Conservation (phyloP, 2,329 filamentous ascomycete genomes). For the Blumeria graminis region DNA sequence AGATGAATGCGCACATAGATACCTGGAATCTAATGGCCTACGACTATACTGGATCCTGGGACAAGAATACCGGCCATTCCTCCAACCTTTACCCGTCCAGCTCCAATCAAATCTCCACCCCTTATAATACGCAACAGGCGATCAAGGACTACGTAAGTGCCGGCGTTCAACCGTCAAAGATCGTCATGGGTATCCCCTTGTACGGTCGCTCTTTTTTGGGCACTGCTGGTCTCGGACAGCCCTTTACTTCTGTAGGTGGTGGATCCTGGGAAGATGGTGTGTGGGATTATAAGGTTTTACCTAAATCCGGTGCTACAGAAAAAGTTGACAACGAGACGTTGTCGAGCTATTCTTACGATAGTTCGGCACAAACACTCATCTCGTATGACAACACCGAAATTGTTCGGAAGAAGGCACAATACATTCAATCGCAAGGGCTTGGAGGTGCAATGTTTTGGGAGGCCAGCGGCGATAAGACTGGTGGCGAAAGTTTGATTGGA, state of each 20-base stretch:
- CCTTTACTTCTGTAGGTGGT: constrained; percentile 26
- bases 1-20: constrained; percentile 25
- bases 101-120: constrained; percentile 32
- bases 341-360: constrained; percentile 50
- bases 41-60: constrained; percentile 47
- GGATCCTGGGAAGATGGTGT: constrained; percentile 52
- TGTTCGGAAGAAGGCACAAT: constrained; percentile 36
- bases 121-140: constrained; percentile 43
- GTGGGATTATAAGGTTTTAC: constrained; percentile 64
- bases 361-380: constrained; percentile 33
- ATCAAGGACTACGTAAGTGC: constrained; percentile 38
- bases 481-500: constrained; percentile 33
- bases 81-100: constrained; percentile 41
- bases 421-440: constrained; percentile 35
- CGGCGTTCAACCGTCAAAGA: constrained; percentile 38
- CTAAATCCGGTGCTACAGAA: constrained; percentile 32
- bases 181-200: constrained; percentile 50
- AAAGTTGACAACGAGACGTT: constrained; percentile 29
- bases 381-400: constrained; percentile 44
- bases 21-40: constrained; percentile 44
- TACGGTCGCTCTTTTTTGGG: constrained; percentile 49
- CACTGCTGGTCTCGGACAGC: constrained; percentile 40
- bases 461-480: constrained; percentile 39
- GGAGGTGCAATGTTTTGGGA: constrained; percentile 80
- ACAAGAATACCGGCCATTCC: constrained; percentile 36